A percentile compares a stretch with the other conserved stretches of the same genome.
These are phyloP conservation scores for Chrysosporium keratinophilum DNA, from an alignment of 2,329 filamentous ascomycete species.

Conservation along the genomic window DNA sequence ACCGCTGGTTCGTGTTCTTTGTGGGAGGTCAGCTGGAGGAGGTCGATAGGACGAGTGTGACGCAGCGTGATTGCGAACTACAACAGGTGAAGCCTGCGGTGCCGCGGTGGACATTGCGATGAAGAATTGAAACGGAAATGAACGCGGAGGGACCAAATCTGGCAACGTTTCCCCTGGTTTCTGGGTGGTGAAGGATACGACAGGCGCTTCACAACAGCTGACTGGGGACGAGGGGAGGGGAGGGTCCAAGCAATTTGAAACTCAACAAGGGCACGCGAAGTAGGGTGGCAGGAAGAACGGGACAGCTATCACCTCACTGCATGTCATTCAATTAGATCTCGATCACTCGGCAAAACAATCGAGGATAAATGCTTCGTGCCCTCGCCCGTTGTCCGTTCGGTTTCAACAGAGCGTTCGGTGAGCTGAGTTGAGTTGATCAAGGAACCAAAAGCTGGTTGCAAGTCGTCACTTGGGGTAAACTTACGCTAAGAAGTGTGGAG, in stretches of 20 bases:
- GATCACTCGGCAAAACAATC: neutral
- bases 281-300: conserved; percentile 3
- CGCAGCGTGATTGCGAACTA: conserved; percentile 43
- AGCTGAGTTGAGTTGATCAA: neutral
- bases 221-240: conserved; percentile 8
- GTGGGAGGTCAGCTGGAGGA: conserved; percentile 34
- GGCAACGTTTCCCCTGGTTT: neutral
- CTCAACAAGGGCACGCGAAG: conserved; percentile 4
- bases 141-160: neutral
- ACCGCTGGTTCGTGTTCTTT: conserved; percentile 39
- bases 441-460: neutral
- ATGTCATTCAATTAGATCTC: conserved; percentile 5
- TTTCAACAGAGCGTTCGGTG: neutral
- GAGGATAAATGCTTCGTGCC: neutral
- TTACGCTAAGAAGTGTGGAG: conserved; percentile 8
- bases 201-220: neutral
- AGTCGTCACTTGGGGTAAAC: conserved; percentile 12
- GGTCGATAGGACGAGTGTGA: conserved; percentile 36
- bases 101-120: conserved; percentile 38
- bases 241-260: conserved; percentile 3
- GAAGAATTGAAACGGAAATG: neutral
- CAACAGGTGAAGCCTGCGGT: conserved; percentile 35
- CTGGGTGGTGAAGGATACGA: neutral
- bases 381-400: neutral
- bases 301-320: neutral